These are phyloP conservation scores for Stagonosporopsis vannaccii DNA, from an alignment of 2,329 filamentous ascomycete genomes.

Conservation along the genomic window DNA sequence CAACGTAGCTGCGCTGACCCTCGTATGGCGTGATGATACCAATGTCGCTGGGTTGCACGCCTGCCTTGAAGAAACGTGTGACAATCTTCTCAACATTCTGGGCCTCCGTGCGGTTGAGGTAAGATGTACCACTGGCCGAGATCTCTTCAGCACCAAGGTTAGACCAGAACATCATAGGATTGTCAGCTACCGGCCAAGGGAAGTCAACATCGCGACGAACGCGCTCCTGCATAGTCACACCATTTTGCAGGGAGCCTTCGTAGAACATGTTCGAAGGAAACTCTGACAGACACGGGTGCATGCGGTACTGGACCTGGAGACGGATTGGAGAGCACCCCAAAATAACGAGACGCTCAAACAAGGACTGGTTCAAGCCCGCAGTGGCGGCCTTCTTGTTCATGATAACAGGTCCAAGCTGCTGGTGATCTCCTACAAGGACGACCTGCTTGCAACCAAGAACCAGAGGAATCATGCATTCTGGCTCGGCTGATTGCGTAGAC, in stretches of 20 bases:
- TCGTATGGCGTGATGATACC: conserved; percentile 99
- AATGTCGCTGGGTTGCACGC: conserved; percentile 91
- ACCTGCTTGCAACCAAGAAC: conserved; percentile 98
- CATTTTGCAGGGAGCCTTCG: conserved; percentile 95
- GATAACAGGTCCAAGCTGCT: conserved; percentile 96
- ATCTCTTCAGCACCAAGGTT: conserved; percentile 98
- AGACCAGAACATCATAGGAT: conserved; percentile 99
- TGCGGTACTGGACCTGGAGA: conserved; percentile 96
- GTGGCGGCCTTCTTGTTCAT: conserved; percentile 99
- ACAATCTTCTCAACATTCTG: conserved; percentile 99
- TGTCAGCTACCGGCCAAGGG: conserved; percentile 92
- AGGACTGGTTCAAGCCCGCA: conserved; percentile 95
- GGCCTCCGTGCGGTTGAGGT: conserved; percentile 96
- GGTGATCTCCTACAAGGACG: conserved; percentile 97
- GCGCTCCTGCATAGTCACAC: conserved; percentile 87
- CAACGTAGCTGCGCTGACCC: conserved; percentile 96
- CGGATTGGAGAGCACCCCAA: conserved; percentile 90
- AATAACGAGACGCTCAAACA: conserved; percentile 95
- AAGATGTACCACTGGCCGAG: conserved; percentile 95
- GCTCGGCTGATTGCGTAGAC: conserved; percentile 96
- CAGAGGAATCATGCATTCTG: conserved; percentile 98
- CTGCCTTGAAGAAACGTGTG: conserved; percentile 97
- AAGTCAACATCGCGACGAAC: conserved; percentile 95
- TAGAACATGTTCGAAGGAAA: conserved; percentile 99
- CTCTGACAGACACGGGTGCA: conserved; percentile 96